These are phyloP conservation scores for Cryphonectria radicalis DNA, from an alignment of 2,329 filamentous ascomycete species.

Conservation along the genomic window DNA sequence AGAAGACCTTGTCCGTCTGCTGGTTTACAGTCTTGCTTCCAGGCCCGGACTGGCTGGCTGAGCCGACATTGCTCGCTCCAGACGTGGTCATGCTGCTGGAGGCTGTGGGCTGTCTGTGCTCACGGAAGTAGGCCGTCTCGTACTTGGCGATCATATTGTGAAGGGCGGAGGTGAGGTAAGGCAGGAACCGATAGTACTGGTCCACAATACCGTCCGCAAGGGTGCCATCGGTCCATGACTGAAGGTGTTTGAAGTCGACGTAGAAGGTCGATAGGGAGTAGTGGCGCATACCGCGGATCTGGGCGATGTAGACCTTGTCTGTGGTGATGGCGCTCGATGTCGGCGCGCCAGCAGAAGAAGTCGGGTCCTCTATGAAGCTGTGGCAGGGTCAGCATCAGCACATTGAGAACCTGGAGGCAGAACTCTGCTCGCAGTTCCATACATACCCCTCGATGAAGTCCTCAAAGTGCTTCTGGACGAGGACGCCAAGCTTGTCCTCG, in stretches of 20 bases:
- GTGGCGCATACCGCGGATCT: constrained; percentile 76
- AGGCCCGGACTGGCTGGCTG: constrained; percentile 66
- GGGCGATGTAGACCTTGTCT: constrained; percentile 83
- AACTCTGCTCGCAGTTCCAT: constrained; percentile 28
- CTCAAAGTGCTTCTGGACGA: constrained; percentile 77
- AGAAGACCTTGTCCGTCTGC: constrained; percentile 95
- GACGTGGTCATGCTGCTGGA: constrained; percentile 74
- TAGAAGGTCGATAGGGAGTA: constrained; percentile 84
- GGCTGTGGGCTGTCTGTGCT: constrained; percentile 83
- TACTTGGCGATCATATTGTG: constrained; percentile 95
- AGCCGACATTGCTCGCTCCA: constrained; percentile 64
- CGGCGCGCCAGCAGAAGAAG: constrained; percentile 64
- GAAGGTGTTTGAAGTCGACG: constrained; percentile 84
- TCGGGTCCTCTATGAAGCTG: constrained; percentile 71
- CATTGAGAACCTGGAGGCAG: not conserved
- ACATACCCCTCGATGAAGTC: constrained; percentile 76
- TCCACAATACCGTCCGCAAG: constrained; percentile 84
- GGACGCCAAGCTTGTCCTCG: constrained; percentile 75
- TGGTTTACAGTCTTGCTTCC: constrained; percentile 83
- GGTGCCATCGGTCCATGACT: constrained; percentile 75
- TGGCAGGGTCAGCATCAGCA: constrained; percentile 14
- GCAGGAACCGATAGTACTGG: constrained; percentile 93
- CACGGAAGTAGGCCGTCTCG: constrained; percentile 90
- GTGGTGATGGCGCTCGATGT: constrained; percentile 73
- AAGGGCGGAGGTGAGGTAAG: constrained; percentile 84